These are phyloP conservation scores for Hygrophorus pudorinus DNA, from an alignment of 768 basidiomycete genomes.

Conservation along the genomic window DNA sequence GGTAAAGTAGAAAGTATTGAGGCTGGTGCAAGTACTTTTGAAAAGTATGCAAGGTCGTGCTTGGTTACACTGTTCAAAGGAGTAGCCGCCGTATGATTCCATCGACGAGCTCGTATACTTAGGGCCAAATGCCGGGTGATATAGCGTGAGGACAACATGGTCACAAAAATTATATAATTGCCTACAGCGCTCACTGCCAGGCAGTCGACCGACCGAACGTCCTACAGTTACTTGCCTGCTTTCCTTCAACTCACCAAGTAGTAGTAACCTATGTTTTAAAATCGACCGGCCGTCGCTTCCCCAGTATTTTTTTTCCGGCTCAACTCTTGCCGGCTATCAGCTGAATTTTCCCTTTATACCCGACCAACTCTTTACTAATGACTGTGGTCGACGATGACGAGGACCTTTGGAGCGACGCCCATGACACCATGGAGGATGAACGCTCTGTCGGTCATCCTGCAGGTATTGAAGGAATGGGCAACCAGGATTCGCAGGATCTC, in stretches of 20 bases:
- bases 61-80: constrained; percentile 40
- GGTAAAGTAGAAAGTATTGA: constrained; percentile 63
- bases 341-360: not conserved
- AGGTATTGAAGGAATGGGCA: constrained; percentile 17
- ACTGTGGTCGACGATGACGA: constrained; percentile 19
- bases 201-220: no score
- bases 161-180: not conserved
- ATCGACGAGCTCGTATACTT: constrained; percentile 8
- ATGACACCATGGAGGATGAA: constrained; percentile 26
- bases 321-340: no score
- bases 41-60: constrained; percentile 57
- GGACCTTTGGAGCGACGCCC: constrained; percentile 28
- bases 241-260: no score
- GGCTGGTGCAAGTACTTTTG: constrained; percentile 49
- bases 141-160: constrained; percentile 15
- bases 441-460: constrained; percentile 11
- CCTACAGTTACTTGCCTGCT: no score
- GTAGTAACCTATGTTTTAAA: no score
- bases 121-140: constrained; percentile 11
- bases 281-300: no score
- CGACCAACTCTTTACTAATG: not conserved
- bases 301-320: no score
- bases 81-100: constrained; percentile 15
- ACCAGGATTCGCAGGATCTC: not conserved
- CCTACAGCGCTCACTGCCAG: no score